These are phyloP conservation scores for Luzula sylvatica DNA, from an alignment of 176 grass and related monocot genomes.

Conservation along the genomic window DNA sequence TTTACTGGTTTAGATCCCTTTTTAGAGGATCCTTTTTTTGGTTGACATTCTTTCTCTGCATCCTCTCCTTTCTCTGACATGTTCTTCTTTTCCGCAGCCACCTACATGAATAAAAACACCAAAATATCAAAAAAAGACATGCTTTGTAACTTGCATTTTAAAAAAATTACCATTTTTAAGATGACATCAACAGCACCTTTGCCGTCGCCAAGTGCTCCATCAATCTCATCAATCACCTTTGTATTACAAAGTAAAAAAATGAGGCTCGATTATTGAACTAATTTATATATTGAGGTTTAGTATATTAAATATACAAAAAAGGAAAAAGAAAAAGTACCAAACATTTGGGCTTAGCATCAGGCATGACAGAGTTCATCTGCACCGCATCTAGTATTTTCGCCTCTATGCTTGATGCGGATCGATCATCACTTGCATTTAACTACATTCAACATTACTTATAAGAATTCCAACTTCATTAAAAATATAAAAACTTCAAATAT, in stretches of 20 bases:
- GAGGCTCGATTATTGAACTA: too few species aligned
- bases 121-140: slow-evolving; percentile 11
- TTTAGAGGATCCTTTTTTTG: slow-evolving; percentile 45
- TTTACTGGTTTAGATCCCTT: slow-evolving; percentile 58
- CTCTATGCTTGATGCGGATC: slow-evolving; percentile 81
- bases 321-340: slow-evolving; percentile 34
- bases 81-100: slow-evolving; percentile 66
- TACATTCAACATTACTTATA: slow-evolving; percentile 34
- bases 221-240: slow-evolving; percentile 97
- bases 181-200: slow-evolving; percentile 89
- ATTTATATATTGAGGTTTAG: background rate
- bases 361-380: slow-evolving; percentile 97
- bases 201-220: slow-evolving; percentile 91
- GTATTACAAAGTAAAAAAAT: background rate
- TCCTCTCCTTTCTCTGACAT: slow-evolving; percentile 38
- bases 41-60: slow-evolving; percentile 27
- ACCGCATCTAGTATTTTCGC: slow-evolving; percentile 89
- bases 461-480: background rate
- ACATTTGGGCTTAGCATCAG: slow-evolving; percentile 91
- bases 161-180: slow-evolving; percentile 69
- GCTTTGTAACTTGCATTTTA: background rate
- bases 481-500: slow-evolving; percentile 9
- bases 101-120: slow-evolving; percentile 23
- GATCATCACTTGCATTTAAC: slow-evolving; percentile 99
- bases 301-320: too few species aligned